Evolutionary conservation across 495 filamentous ascomycete species (phyloP).

Genomic region (Terfezia claveryi): DNA sequence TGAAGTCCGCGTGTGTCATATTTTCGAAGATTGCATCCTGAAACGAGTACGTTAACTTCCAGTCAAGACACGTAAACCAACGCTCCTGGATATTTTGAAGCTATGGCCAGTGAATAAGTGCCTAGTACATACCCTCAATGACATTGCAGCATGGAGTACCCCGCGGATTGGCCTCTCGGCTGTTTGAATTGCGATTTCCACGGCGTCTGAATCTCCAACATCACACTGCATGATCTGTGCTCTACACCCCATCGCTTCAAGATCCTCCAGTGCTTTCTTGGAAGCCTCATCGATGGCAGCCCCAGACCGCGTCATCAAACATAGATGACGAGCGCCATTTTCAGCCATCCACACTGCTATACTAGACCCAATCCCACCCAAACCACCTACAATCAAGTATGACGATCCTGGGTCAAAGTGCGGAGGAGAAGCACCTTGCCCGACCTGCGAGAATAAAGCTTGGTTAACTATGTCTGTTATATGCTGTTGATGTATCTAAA

Average conservation of each 20-base stretch:
- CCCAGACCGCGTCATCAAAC: slow-evolving; percentile 36
- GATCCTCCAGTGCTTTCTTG: not conserved
- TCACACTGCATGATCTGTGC: not conserved
- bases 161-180: slow-evolving; percentile 23
- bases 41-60: too few relatives aligned
- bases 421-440: too few relatives aligned
- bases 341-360: slow-evolving; percentile 38
- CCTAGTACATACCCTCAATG: slow-evolving; percentile 14
- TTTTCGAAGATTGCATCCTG: slow-evolving; percentile 35
- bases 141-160: slow-evolving; percentile 28
- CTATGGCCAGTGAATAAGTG: too few relatives aligned
- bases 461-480: not conserved
- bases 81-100: too few relatives aligned
- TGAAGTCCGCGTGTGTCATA: slow-evolving; percentile 30
- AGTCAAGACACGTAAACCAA: too few relatives aligned
- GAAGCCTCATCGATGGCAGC: not conserved
- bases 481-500: too few relatives aligned
- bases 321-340: slow-evolving; percentile 34
- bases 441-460: not conserved
- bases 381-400: slow-evolving; percentile 39
- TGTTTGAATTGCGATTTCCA: not conserved
- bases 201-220: not conserved
- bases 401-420: slow-evolving; percentile 22
- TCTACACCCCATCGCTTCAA: not conserved
- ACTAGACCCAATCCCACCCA: slow-evolving; percentile 39